phyloP scores from a whole-genome alignment of 2,329 filamentous ascomycete species.

The Chalaropsis thielavioides region DNA sequence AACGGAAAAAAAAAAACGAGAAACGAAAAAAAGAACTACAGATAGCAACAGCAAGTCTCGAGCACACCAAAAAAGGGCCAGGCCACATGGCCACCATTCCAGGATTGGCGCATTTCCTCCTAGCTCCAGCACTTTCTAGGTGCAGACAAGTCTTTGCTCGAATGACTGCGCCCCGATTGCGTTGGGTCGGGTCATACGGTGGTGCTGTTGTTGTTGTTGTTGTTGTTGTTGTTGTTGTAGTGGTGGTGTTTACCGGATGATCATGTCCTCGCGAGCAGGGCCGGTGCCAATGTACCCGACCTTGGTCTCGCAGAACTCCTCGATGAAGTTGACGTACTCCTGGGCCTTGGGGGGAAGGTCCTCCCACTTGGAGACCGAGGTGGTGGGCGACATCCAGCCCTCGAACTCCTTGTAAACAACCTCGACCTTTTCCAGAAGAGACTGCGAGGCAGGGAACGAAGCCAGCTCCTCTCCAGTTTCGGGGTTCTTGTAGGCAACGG shows the following conservation, averaged over 20 bases:
- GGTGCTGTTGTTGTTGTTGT: neutral
- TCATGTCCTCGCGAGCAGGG: slow-evolving; percentile 50
- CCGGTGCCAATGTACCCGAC: slow-evolving; percentile 49
- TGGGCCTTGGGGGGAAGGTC: slow-evolving; percentile 50
- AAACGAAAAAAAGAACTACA: neutral
- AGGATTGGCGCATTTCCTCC: slow-evolving; percentile 18
- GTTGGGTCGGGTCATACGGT: neutral
- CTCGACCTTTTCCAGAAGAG: slow-evolving; percentile 42
- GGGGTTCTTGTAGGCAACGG: slow-evolving; percentile 49
- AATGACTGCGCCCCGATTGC: neutral
- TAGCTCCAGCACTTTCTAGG: neutral
- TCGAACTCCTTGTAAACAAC: slow-evolving; percentile 54
- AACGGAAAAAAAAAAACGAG: too few species aligned
- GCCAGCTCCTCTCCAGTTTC: slow-evolving; percentile 34
- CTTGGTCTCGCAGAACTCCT: slow-evolving; percentile 48
- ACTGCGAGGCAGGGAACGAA: slow-evolving; percentile 51
- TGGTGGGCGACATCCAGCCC: slow-evolving; percentile 55
- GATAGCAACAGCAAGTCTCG: neutral
- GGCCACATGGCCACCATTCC: slow-evolving; percentile 18
- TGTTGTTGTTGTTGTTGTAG: neutral
- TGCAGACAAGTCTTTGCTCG: neutral
- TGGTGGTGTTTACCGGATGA: slow-evolving; percentile 25
- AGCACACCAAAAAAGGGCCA: neutral
- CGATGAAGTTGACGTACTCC: slow-evolving; percentile 53
- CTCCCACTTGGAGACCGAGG: slow-evolving; percentile 42